A percentile compares a stretch with the other conserved stretches of the same genome.
phyloP scores from a whole-genome alignment of 768 basidiomycete species.

The Agrocybe chaxingu region DNA sequence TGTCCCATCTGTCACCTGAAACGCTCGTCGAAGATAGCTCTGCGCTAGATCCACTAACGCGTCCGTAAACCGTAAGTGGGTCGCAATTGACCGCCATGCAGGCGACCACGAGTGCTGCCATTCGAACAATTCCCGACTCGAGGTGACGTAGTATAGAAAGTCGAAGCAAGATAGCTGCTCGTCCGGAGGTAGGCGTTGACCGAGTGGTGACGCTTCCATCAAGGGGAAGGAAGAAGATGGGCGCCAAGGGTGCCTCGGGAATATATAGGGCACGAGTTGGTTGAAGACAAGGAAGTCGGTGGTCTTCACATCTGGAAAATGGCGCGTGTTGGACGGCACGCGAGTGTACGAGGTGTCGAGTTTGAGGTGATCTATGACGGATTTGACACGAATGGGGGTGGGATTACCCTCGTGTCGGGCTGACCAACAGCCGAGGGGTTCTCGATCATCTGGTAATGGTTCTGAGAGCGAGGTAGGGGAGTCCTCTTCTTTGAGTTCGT shows the following conservation, averaged over 20 bases:
- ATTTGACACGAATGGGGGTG: constrained; percentile 16
- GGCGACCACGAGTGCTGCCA: constrained; percentile 36
- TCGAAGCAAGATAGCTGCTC: constrained; percentile 32
- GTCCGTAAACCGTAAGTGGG: constrained; percentile 33
- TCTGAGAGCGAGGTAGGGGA: constrained; percentile 18
- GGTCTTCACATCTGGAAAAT: constrained; percentile 13
- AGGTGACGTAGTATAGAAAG: constrained; percentile 26
- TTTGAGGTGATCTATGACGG: constrained; percentile 24
- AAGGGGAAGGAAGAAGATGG: constrained; percentile 17
- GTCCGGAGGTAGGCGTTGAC: constrained; percentile 22
- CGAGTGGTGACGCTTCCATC: constrained; percentile 25
- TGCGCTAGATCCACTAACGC: constrained; percentile 25
- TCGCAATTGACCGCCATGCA: constrained; percentile 37
- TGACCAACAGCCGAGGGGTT: constrained; percentile 31
- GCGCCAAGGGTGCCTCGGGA: constrained; percentile 19
- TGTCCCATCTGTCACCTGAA: constrained; percentile 16
- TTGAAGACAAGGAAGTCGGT: constrained; percentile 23
- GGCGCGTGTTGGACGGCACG: constrained; percentile 21
- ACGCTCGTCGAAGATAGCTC: constrained; percentile 28
- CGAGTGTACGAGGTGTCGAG: constrained; percentile 35
- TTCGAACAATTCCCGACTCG: constrained; percentile 21
- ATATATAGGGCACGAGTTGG: constrained; percentile 26
- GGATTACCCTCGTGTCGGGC: constrained; percentile 19
- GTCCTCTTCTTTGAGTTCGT: constrained; percentile 36
- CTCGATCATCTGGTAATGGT: constrained; percentile 10